phyloP scores from a whole-genome alignment of 768 basidiomycete species.

The Podaxis pistillaris region DNA sequence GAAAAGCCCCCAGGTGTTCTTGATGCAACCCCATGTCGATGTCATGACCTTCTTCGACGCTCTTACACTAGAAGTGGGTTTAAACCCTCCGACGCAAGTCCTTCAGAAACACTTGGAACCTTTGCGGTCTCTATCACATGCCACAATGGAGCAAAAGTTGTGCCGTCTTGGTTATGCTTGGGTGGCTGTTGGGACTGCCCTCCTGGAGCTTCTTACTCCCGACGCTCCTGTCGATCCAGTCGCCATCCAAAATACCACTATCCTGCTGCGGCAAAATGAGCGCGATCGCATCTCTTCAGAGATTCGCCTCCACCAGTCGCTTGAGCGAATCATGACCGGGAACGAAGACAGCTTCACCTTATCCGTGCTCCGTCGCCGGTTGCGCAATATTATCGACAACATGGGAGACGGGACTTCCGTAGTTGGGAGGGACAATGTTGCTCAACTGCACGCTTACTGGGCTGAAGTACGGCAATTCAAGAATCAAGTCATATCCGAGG shows the following conservation, averaged over 20 bases:
- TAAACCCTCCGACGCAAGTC: background rate
- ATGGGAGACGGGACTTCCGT: slow-evolving; percentile 25
- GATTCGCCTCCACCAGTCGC: slow-evolving; percentile 47
- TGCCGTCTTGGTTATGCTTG: slow-evolving; percentile 38
- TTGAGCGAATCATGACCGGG: slow-evolving; percentile 59
- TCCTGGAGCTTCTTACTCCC: slow-evolving; percentile 77
- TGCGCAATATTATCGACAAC: slow-evolving; percentile 29
- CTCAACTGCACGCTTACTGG: slow-evolving; percentile 67
- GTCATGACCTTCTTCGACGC: background rate
- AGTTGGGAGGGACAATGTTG: slow-evolving; percentile 38
- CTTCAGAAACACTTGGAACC: slow-evolving; percentile 2
- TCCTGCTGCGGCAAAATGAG: slow-evolving; percentile 43
- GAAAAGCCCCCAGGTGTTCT: background rate
- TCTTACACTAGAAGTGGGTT: background rate
- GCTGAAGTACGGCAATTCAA: slow-evolving; percentile 77
- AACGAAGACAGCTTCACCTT: slow-evolving; percentile 46
- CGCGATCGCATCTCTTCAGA: slow-evolving; percentile 42
- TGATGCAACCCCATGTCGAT: background rate
- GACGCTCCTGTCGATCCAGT: slow-evolving; percentile 87
- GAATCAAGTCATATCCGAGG: slow-evolving; percentile 44
- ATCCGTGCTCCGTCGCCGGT: slow-evolving; percentile 41
- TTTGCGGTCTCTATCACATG: background rate
- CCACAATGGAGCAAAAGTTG: slow-evolving; percentile 5
- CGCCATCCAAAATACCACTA: slow-evolving; percentile 50
- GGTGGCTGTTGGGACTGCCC: slow-evolving; percentile 55